Conservation (phyloP, 2,329 filamentous ascomycete species). For the Talaromyces albobiverticillius region DNA sequence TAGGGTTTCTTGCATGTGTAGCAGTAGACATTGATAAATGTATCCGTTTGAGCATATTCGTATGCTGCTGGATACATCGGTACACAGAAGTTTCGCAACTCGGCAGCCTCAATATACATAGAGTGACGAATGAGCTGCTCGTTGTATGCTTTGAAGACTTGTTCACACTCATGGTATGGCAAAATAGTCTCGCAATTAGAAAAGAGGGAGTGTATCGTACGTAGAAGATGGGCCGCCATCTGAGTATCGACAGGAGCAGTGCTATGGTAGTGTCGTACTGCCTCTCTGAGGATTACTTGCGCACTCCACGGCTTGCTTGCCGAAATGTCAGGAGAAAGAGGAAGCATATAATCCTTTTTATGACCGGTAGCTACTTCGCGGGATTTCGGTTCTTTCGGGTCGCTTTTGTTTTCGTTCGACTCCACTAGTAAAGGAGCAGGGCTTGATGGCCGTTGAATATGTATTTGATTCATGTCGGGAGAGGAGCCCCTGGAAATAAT, state of each 20-base stretch:
- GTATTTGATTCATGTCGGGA: constrained; percentile 24
- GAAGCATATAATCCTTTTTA: constrained; percentile 26
- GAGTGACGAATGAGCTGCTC: constrained; percentile 49
- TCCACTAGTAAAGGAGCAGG: constrained; percentile 36
- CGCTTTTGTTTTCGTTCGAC: constrained; percentile 26
- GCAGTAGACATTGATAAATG: constrained; percentile 54
- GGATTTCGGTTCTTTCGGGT: constrained; percentile 12
- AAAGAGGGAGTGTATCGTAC: constrained; percentile 39
- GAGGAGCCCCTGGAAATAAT: constrained; percentile 25
- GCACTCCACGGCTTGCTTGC: constrained; percentile 39
- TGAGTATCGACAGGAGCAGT: constrained; percentile 37
- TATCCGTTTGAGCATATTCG: constrained; percentile 55
- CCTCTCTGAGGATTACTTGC: constrained; percentile 37
- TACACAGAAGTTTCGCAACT: constrained; percentile 55
- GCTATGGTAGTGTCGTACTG: constrained; percentile 39
- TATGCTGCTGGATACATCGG: constrained; percentile 56
- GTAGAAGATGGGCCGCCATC: constrained; percentile 40
- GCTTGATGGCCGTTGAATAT: constrained; percentile 46
- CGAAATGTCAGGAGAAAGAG: constrained; percentile 29
- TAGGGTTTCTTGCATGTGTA: constrained; percentile 56
- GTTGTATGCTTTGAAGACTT: constrained; percentile 57
- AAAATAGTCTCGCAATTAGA: constrained; percentile 36
- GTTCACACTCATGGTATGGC: constrained; percentile 50
- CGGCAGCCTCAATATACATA: constrained; percentile 50
- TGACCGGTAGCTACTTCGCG: not conserved